Evolutionary conservation across 1,284 basidiomycete genomes (phyloP).

Genomic region (Apiotrichum gracile): DNA sequence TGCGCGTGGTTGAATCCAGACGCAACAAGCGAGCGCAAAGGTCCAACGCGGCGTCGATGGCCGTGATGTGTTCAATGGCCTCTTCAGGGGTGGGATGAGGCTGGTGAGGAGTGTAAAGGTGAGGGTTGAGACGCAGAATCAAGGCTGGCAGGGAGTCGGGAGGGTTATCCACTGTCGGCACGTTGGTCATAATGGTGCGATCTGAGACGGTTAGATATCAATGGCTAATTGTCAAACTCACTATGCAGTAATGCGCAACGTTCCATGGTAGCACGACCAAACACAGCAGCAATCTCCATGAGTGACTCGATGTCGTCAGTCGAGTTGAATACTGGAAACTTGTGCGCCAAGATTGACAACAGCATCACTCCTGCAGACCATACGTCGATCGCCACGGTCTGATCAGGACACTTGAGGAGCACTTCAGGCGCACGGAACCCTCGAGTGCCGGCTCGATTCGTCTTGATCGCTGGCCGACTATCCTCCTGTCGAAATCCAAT

Average conservation of each 20-base stretch:
- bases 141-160: conserved; percentile 66
- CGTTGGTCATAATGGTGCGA: conserved; percentile 76
- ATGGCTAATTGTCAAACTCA: conserved; percentile 48
- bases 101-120: conserved; percentile 56
- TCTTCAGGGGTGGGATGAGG: conserved; percentile 33
- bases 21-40: conserved; percentile 66
- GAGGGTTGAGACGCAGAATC: conserved; percentile 69
- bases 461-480: conserved; percentile 68
- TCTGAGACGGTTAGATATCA: conserved; percentile 51
- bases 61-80: conserved; percentile 51
- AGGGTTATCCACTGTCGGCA: conserved; percentile 64
- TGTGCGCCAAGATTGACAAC: conserved; percentile 82
- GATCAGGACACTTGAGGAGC: conserved; percentile 87
- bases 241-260: conserved; percentile 82
- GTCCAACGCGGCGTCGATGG: conserved; percentile 62
- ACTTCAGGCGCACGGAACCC: conserved; percentile 98
- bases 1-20: conserved; percentile 66
- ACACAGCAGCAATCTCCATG: conserved; percentile 85
- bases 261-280: conserved; percentile 80
- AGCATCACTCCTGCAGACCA: conserved; percentile 94
- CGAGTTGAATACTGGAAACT: conserved; percentile 93
- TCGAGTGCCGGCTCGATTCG: conserved; percentile 92
- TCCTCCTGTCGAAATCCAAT: conserved; percentile 49
- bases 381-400: conserved; percentile 90
- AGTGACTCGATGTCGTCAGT: conserved; percentile 92